These are phyloP conservation scores for Phytophthora sp. DNA, from an alignment of 352 stramenopile genomes.

Conservation along the genomic window DNA sequence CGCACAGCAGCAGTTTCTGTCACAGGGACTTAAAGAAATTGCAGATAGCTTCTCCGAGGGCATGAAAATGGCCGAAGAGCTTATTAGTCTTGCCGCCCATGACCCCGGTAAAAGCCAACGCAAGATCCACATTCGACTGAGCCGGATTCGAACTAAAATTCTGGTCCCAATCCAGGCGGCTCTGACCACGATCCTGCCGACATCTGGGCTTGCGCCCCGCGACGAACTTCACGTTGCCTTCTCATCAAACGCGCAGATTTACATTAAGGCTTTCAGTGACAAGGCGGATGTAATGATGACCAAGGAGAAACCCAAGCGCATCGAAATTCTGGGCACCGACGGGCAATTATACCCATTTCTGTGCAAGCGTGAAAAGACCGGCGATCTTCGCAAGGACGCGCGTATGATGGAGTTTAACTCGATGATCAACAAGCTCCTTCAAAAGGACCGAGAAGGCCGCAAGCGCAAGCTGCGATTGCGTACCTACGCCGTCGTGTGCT, in stretches of 20 bases:
- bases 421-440: conserved; percentile 99
- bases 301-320: conserved; percentile 99
- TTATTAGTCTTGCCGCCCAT: conserved; percentile 94
- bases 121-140: conserved; percentile 85
- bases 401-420: conserved; percentile 99
- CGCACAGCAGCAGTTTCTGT: conserved; percentile 72
- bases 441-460: conserved; percentile 87
- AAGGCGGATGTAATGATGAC: conserved; percentile 97
- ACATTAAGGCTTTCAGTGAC: conserved; percentile 90
- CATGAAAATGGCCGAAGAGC: conserved; percentile 91
- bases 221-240: conserved; percentile 68
- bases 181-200: conserved; percentile 74
- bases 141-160: conserved; percentile 71
- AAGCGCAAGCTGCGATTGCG: conserved; percentile 94
- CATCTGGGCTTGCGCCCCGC: conserved; percentile 61
- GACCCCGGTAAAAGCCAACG: conserved; percentile 72
- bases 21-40: conserved; percentile 64
- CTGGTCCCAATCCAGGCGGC: conserved; percentile 82
- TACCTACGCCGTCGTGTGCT: conserved; percentile 98
- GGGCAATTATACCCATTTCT: conserved; percentile 90
- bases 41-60: conserved; percentile 88
- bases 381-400: conserved; percentile 99
- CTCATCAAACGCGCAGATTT: conserved; percentile 70
- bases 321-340: conserved; percentile 88
- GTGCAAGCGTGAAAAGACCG: conserved; percentile 98